phyloP scores from a whole-genome alignment of 2,329 filamentous ascomycete genomes.

The Apiospora saccharicola region DNA sequence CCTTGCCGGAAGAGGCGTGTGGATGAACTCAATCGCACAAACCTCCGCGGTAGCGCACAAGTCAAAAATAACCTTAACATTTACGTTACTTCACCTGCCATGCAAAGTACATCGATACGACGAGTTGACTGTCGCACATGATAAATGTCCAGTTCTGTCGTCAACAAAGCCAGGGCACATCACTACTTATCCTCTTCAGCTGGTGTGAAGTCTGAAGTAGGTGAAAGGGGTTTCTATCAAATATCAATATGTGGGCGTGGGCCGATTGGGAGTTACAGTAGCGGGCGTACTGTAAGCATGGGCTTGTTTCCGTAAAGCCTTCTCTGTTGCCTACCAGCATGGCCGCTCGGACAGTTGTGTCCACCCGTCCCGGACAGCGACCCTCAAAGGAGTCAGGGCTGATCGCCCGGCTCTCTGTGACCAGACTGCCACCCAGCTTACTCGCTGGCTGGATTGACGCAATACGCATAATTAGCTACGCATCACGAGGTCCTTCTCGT shows the following conservation, averaged over 20 bases:
- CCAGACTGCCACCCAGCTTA: not conserved
- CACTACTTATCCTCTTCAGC: not conserved
- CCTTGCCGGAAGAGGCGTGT: conserved; percentile 9
- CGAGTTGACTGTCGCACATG: not conserved
- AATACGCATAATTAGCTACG: not conserved
- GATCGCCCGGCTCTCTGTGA: conserved; percentile 11
- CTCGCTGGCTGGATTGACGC: not conserved
- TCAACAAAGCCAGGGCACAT: not conserved
- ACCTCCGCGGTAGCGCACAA: conserved; percentile 6
- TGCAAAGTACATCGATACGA: not conserved
- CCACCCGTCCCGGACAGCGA: not conserved
- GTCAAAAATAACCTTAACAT: conserved; percentile 7
- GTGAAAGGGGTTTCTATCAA: not conserved
- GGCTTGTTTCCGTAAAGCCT: not conserved
- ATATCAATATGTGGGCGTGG: not conserved
- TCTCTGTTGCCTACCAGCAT: not conserved
- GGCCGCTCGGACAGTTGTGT: not conserved
- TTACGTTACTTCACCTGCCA: not conserved
- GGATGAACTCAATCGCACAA: conserved; percentile 15
- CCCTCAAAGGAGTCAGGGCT: conserved; percentile 10
- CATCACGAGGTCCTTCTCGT: not conserved
- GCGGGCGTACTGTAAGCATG: not conserved
- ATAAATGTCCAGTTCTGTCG: not conserved
- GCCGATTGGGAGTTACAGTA: not conserved
- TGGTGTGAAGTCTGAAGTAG: not conserved